Evolutionary conservation across 1,284 basidiomycete genomes (phyloP).

Genomic region (Hymenochaete sp.): DNA sequence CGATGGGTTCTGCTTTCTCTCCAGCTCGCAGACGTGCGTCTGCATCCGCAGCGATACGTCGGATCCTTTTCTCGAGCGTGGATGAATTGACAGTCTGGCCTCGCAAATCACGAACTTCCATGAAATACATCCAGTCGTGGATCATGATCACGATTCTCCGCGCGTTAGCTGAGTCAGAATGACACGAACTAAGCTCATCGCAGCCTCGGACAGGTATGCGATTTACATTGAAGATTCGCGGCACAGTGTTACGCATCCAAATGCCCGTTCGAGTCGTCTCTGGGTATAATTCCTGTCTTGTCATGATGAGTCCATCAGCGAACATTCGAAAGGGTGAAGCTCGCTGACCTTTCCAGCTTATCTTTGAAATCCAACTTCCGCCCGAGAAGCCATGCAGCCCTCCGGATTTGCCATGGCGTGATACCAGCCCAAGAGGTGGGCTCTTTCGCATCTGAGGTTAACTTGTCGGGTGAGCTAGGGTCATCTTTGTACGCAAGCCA

Average conservation of each 20-base stretch:
- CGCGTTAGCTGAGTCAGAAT: slow-evolving; percentile 25
- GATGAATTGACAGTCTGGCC: slow-evolving; percentile 29
- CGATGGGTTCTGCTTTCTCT: slow-evolving; percentile 54
- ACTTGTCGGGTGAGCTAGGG: slow-evolving; percentile 35
- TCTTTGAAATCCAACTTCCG: slow-evolving; percentile 76
- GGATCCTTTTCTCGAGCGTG: slow-evolving; percentile 63
- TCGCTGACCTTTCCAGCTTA: slow-evolving; percentile 37
- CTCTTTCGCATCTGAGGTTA: slow-evolving; percentile 31
- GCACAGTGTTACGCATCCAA: slow-evolving; percentile 52
- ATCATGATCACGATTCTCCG: slow-evolving; percentile 62
- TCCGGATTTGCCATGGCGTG: slow-evolving; percentile 77
- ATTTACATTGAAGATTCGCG: slow-evolving; percentile 68
- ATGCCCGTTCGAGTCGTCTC: slow-evolving; percentile 48
- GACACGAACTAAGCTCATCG: slow-evolving; percentile 51
- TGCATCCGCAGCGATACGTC: slow-evolving; percentile 65
- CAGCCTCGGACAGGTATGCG: slow-evolving; percentile 62
- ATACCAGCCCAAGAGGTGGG: slow-evolving; percentile 37
- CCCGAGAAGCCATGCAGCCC: slow-evolving; percentile 78
- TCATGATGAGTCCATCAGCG: not conserved
- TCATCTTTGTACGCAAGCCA: slow-evolving; percentile 85
- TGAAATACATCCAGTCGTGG: slow-evolving; percentile 76
- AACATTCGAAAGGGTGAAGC: not conserved
- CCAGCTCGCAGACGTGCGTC: slow-evolving; percentile 40
- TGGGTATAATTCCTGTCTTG: slow-evolving; percentile 47
- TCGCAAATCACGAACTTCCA: slow-evolving; percentile 35